Percentiles rank a stretch among this genome's conserved stretches.
Conservation (phyloP, 1,139 yeast species). For the Pichia sp. region DNA sequence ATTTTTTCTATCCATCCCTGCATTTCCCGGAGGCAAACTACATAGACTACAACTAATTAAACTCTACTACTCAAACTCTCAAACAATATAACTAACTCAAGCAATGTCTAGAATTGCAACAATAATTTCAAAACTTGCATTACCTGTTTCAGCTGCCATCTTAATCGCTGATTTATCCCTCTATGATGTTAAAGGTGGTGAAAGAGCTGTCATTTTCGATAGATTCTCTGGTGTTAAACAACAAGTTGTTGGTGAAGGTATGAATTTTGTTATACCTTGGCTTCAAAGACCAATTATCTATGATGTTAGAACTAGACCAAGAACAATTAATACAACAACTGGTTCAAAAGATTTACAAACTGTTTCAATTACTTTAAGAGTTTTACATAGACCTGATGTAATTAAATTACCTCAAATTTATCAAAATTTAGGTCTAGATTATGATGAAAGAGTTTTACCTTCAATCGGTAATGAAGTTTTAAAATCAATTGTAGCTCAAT, state of each 20-base stretch:
- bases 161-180: constrained; percentile 65
- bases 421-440: constrained; percentile 86
- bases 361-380: constrained; percentile 88
- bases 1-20: too few relatives aligned
- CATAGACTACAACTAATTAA: not conserved
- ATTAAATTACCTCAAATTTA: constrained; percentile 73
- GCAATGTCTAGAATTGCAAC: constrained; percentile 72
- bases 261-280: constrained; percentile 95
- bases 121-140: constrained; percentile 46
- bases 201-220: constrained; percentile 93
- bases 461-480: constrained; percentile 95
- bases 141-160: constrained; percentile 63
- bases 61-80: not conserved
- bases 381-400: constrained; percentile 91
- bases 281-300: constrained; percentile 81
- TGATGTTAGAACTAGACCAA: constrained; percentile 90
- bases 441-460: constrained; percentile 95
- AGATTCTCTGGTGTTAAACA: constrained; percentile 84
- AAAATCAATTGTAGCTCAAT: constrained; percentile 94
- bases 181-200: constrained; percentile 94
- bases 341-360: constrained; percentile 97
- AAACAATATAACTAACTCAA: not conserved
- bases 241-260: constrained; percentile 88
- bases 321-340: constrained; percentile 88
- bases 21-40: not conserved